phyloP scores from a whole-genome alignment of 345 rosid species.

The Populus alba region DNA sequence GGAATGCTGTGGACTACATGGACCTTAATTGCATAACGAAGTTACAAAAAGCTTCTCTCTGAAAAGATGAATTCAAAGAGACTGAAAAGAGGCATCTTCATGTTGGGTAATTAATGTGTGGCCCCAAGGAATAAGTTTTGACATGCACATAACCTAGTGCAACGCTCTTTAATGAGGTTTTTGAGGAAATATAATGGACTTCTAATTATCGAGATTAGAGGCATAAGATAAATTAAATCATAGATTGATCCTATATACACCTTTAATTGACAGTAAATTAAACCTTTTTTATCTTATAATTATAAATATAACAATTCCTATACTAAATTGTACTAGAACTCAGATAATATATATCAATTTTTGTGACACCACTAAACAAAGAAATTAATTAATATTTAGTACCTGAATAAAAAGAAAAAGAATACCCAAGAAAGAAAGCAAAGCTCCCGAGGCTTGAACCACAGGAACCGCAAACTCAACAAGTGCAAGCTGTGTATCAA shows the following conservation, averaged over 20 bases:
- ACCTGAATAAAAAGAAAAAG: slow-evolving; percentile 69
- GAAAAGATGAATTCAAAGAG: too few relatives aligned
- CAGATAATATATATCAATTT: not conserved
- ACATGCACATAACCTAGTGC: too few relatives aligned
- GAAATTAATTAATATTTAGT: not conserved
- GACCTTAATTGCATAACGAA: too few relatives aligned
- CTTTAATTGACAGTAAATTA: not conserved
- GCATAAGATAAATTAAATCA: too few relatives aligned
- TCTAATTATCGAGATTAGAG: too few relatives aligned
- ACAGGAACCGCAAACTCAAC: slow-evolving; percentile 77
- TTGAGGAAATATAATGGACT: not conserved
- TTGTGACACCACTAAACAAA: not conserved
- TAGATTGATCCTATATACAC: not conserved
- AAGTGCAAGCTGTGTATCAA: slow-evolving; percentile 66
- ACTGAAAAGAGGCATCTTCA: too few relatives aligned
- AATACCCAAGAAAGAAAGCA: slow-evolving; percentile 56
- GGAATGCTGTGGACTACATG: too few relatives aligned
- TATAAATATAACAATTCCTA: not conserved
- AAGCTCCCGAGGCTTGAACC: slow-evolving; percentile 58
- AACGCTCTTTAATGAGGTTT: too few relatives aligned
- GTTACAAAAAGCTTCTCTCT: too few relatives aligned
- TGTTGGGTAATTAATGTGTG: too few relatives aligned
- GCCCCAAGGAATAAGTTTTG: too few relatives aligned
- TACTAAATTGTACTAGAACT: not conserved
- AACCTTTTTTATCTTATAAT: not conserved